Base-by-base conservation (phyloP, 768 basidiomycete genomes). In the Boletus fagicola region DNA sequence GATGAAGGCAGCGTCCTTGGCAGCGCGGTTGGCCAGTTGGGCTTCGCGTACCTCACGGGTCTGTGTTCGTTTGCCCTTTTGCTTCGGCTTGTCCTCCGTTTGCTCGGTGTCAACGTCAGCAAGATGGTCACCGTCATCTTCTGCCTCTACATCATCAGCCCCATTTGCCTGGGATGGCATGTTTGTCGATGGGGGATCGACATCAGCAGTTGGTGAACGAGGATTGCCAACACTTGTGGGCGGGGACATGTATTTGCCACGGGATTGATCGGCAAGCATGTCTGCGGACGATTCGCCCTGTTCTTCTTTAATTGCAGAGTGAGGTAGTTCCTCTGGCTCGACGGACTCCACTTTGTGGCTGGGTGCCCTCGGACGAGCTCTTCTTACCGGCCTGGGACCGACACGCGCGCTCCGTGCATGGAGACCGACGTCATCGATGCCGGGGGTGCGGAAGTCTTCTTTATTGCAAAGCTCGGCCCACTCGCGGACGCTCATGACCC, bases 401-500 rank as follows among this genome's bases (percentile, higher is more conserved):
- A 53, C 60, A 63, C 77, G 61, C 63, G 69, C 43, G 74, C 79
- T 52, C 65, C 79, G 67, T 22, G 74, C 72, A 77, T 81, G 74
- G 39, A 83, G 68, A 15, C 85, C 86, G 43, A 90, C 76, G 58
- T 90, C 88, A 40, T 83, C 79, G 24, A 86, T 74, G n/a, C 87
- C 83, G 11, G 90, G 92, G 0, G 90, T 83, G 31, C 86, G 81
- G 55, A 83, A 84, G 16, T 91, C 89, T 13, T 88, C 86, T 59
- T 83, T 85, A 28, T 70, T 72, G 62, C 89, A 90, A 5, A 92
- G 72, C 66, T 94, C 92, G 0, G 81, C 82, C 92, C 92, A 95
- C 72, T 95, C 92, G 53, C 90, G 85, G 22, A 92, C 84, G 66
- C 89, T 93, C 84, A 91, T 87, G 51, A 83, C 71, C 62, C 84